Evolutionary conservation across 2,329 filamentous ascomycete genomes (phyloP), one percentile per base, ranked within the genome.

Genomic region (Fusarium irregulare): DNA sequence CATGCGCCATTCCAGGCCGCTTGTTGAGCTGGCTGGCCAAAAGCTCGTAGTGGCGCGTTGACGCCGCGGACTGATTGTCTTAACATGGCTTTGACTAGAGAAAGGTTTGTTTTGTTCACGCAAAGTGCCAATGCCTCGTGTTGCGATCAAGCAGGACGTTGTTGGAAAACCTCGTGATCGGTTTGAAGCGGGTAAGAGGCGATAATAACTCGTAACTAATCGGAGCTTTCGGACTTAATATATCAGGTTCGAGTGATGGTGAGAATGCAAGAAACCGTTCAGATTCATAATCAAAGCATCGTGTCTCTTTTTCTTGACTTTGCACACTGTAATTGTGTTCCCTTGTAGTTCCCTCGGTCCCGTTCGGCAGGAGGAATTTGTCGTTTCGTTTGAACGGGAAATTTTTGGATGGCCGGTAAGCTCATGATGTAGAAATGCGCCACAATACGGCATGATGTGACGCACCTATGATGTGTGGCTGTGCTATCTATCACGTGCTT

Each of bases 1-100:
- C 75, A 78, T 30, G 70, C 68, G 37, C 70, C 71, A 50, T 75
- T 76, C 74, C 76, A 76, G 10, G 73, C 72, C 11, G 62, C 64
- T 20, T 70, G 60, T 40, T 74, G 69, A 34, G 47, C 63, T 32
- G 70, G 23, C 51, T 65, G 69, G 49, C 57, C 58, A 50, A 74
- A 67, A 41, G 61, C 66, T 56, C 56, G 71, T 23, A 71, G 53
- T 18, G 73, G 73, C 44, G 68, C 65, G 28, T 65, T 66, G 25
- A 72, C 63, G 23, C 74, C 66, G 44, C 74, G 72, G 40, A 77
- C 47, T 49, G 73, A 59, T 50, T 75, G 70, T 65, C 74, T 73
- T 44, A 78, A 67, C 76, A 78, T 78, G 54, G 6, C 56, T 58
- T 13, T 27, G 21, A 21, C 23, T 21, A 21, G 34, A 55, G 13